Evolutionary conservation across 768 basidiomycete species (phyloP), one percentile per base, ranked within the genome.

Genomic region (Solioccasus polychromus): DNA sequence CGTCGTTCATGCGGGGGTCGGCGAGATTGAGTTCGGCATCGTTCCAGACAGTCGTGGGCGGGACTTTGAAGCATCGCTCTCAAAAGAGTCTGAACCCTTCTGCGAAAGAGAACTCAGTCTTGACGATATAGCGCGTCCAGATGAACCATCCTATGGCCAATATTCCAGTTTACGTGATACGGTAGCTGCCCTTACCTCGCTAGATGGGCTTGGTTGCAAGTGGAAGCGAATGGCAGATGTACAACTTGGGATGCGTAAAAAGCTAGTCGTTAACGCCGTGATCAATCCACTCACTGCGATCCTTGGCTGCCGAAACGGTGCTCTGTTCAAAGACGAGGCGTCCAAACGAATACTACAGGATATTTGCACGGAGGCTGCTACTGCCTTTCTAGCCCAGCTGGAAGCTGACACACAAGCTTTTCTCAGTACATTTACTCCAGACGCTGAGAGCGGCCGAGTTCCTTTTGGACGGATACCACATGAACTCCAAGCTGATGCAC

Each of bases 281-380:
- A 79, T 97, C 64, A 92, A 96, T 58, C 83, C 95, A 2, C 74
- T 97, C 45, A 89, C 92, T 0, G 87, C 90, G 8, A 61, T 97
- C 19, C 68, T 92, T 50, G 80, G 80, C 24, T 87, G 92, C 57
- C 74, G 78, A 40, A 95, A 95, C 61, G 92, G 91, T 15, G 80
- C 82, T 1, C 64, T 95, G 17, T 75, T 88, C 59, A 62, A 62
- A 6, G 66, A 76, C 8, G 40, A 55, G 1, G 64, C 69, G 11
- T 74, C 81, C 2, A 52, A 59, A 3, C 65, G 68, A 20, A 62
- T 93, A 29, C 64, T 80, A 40, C 43, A 57, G 1, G 61, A 68
- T 30, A 64, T 96, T n/a, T 85, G 87, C 52, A 28, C 57, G n/a
- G 95, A 98, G 65, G 87, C 86, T 8, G 71, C 80, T 1, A 53